Percentiles rank a stretch among this genome's conserved stretches.
These are phyloP conservation scores for Beauveria varroae DNA, from an alignment of 2,329 filamentous ascomycete genomes.

Conservation along the genomic window DNA sequence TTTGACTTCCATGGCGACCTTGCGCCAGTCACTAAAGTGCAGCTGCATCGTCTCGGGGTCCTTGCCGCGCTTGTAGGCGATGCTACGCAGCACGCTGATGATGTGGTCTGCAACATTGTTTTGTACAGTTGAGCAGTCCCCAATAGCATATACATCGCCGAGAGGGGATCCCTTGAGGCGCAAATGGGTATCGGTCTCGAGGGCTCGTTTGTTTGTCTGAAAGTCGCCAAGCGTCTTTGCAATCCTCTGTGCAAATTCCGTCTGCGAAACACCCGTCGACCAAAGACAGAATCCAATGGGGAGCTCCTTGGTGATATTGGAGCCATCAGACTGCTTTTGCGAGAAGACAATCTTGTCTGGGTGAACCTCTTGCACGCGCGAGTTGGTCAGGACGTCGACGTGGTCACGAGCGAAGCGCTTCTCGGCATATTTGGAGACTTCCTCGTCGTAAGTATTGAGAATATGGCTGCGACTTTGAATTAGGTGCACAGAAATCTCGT, in stretches of 20 bases:
- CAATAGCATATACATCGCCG: constrained; percentile 93
- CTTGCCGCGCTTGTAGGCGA: constrained; percentile 86
- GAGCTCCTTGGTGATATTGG: constrained; percentile 78
- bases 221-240: constrained; percentile 65
- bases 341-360: constrained; percentile 82
- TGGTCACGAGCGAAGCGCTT: constrained; percentile 84
- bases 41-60: constrained; percentile 85
- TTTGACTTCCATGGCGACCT: constrained; percentile 74
- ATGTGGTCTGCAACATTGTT: constrained; percentile 95
- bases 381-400: constrained; percentile 86
- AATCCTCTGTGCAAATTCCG: constrained; percentile 68
- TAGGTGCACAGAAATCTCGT: constrained; percentile 94
- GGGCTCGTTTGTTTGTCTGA: constrained; percentile 83
- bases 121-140: constrained; percentile 92
- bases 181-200: constrained; percentile 92
- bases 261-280: constrained; percentile 92
- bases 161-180: constrained; percentile 82
- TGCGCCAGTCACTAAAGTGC: constrained; percentile 80
- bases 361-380: constrained; percentile 82
- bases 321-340: constrained; percentile 68
- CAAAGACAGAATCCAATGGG: constrained; percentile 95
- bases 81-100: constrained; percentile 76
- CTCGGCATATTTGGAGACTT: constrained; percentile 86
- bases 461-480: constrained; percentile 95
- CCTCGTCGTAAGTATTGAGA: constrained; percentile 95